Evolutionary conservation across 148 eudicot species (phyloP).

Genomic region (Vaccinium darrowii): DNA sequence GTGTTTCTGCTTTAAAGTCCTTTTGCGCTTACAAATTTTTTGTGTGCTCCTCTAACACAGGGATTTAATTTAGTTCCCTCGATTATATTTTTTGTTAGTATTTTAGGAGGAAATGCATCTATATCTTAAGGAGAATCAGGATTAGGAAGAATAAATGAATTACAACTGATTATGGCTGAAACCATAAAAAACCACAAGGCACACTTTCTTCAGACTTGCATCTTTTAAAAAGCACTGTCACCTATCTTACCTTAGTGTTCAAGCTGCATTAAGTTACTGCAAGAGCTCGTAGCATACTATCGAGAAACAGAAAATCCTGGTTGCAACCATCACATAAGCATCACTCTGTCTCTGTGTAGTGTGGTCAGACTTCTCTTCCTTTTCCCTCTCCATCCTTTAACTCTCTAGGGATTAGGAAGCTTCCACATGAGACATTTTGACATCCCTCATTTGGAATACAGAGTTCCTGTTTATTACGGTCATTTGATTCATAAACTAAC

Average conservation of each 20-base stretch:
- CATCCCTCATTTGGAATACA: not conserved
- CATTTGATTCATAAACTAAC: not conserved
- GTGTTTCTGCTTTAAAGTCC: not conserved
- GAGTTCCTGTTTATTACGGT: not conserved
- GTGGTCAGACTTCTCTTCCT: not conserved
- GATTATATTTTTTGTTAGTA: not conserved
- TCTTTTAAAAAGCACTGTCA: too few species aligned
- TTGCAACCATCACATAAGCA: not conserved
- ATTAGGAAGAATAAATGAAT: not conserved
- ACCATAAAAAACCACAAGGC: not conserved
- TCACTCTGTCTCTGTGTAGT: not conserved
- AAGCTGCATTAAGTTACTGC: not conserved
- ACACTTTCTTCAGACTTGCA: not conserved
- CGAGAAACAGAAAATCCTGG: not conserved
- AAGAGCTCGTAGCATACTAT: not conserved
- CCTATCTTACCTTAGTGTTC: not conserved
- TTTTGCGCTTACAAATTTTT: not conserved
- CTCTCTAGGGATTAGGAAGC: not conserved
- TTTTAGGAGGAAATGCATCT: not conserved
- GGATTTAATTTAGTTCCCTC: too few species aligned
- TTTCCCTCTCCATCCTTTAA: not conserved
- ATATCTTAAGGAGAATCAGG: not conserved
- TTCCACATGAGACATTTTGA: not conserved
- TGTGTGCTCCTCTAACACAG: not conserved
- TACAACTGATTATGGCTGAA: not conserved